Percentiles rank a stretch among this genome's conserved stretches.
These are phyloP conservation scores for Fomitopsis palustris DNA, from an alignment of 1,284 basidiomycete genomes.

Conservation along the genomic window DNA sequence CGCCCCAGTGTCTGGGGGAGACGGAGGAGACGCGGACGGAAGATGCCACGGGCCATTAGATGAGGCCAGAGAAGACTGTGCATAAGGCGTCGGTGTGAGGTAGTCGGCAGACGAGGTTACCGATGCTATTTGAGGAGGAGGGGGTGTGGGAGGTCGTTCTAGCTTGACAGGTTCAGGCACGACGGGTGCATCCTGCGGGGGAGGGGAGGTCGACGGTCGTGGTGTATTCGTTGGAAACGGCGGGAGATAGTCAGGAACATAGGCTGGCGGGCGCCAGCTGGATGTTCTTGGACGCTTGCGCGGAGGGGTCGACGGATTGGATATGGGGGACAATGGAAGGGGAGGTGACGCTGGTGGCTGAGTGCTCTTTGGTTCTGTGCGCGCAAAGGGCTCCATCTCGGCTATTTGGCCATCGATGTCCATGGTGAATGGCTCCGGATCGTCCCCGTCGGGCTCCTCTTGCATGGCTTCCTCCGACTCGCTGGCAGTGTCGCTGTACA, in stretches of 20 bases:
- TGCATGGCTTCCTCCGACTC: conserved; percentile 19
- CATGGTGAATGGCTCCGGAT: conserved; percentile 10
- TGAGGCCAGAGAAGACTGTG: conserved; percentile 58
- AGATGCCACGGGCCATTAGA: conserved; percentile 61
- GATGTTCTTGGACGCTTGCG: conserved; percentile 53
- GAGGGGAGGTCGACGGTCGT: conserved; percentile 28
- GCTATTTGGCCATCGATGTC: conserved; percentile 8
- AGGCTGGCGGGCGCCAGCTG: conserved; percentile 55
- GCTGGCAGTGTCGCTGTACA: conserved; percentile 30
- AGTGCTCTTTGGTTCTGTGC: conserved; percentile 16
- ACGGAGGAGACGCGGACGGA: conserved; percentile 36
- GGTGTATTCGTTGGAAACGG: conserved; percentile 53
- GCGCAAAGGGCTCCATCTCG: conserved; percentile 9
- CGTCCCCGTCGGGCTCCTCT: conserved; percentile 12
- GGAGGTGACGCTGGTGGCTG: conserved; percentile 38
- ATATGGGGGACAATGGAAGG: conserved; percentile 54
- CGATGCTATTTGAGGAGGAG: conserved; percentile 42
- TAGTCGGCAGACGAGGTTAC: conserved; percentile 57
- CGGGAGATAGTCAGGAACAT: conserved; percentile 64
- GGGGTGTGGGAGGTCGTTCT: conserved; percentile 27
- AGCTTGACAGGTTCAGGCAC: conserved; percentile 20
- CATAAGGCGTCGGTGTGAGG: conserved; percentile 63
- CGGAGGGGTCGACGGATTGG: conserved; percentile 48
- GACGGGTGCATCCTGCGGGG: conserved; percentile 20
- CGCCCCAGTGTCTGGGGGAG: conserved; percentile 10